Base-by-base conservation (phyloP, 129 eudicot species). In the Chrysanthemum lavandulifolium region DNA sequence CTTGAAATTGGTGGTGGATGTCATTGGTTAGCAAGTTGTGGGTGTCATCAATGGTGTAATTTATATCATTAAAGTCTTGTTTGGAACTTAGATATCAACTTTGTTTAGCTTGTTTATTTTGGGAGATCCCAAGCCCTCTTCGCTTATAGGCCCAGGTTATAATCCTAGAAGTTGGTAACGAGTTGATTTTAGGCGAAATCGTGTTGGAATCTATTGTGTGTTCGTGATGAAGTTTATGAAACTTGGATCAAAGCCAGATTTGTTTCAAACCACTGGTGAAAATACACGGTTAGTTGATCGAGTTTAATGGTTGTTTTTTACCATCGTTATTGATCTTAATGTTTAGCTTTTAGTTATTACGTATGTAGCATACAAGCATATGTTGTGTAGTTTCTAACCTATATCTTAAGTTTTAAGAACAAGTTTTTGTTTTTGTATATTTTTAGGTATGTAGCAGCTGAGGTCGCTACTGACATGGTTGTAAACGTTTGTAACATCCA, bases 161-260 rank as follows among this genome's bases (percentile, higher is more conserved):
- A 48, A 61, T 50, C 77, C 65, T 10, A 55, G 12, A 59, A 76
- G 50, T 45, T 68, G 16, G 57, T 45, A 36, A 60, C 53, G 13
- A 69, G 23, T 45, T n/a, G 73, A 76, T 80, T 67, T 61, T 18
- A 36, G 72, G 71, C 59, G 74, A 68, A 21, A 70, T 51, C 9
- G 36, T 47, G 36, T 61, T 63, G 19, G 13, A 63, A 58, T 68
- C 60, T 60, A 16, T 50, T 13, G 56, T 27, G 74, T 40, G 64
- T 69, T 58, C 70, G 72, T 67, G 67, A 90, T 90, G 96, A 90
- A 90, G 96, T 90, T 90, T 69, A 90, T 90, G 96, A 90, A 90
- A 84, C 96, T 89, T 81, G 96, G 96, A 72, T 90, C 96, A 58
- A 87, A 87, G 80, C 93, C 93, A 31, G 93, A 90, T 85, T 79